Evolutionary conservation across 75 land plant species (phyloP), one percentile per base, ranked within the genome.

Genomic region (Cupressus sempervirens): DNA sequence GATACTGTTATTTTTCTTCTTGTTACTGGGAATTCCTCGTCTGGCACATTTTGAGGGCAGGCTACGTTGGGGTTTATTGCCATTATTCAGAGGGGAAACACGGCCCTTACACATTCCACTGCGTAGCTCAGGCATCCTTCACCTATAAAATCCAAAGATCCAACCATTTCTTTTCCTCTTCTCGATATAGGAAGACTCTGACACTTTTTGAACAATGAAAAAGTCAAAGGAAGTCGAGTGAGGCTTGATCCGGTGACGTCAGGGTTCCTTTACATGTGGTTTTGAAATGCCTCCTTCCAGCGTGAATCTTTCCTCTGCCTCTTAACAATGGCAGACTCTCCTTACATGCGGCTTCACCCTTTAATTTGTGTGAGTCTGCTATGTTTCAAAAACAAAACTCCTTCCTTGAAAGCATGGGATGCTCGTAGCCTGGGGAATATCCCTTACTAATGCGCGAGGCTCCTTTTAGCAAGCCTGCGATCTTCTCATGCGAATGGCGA

Each of bases 91-190:
- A 14, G 85, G 53, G 38, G 88, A 85, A 83, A 89, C 88, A 84
- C 92, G 90, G 58, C 88, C 89, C 83, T 91, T 88, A 87, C 95
- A 95, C 87, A 73, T 93, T 88, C 95, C 93, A 85, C 95, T 93
- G 84, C 96, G 94, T 88, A 93, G 91, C 85, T 86, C 96, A 84
- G 95, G 95, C 96, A 94, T 94, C 95, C 86, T 93, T 94, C 92
- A 94, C 93, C 93, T 89, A 87, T 88, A 87, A 84, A 91, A 82
- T 83, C 79, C 38, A 79, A 79, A 79, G 81, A 79, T 79, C 81
- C 81, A 43, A 43, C 81, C 46, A 43, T 79, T 11, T 43, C 46
- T 79, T 79, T 45, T 18, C 38, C 15, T 74, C 40, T n/a, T n/a
- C 40, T 56, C 62, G 18, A 56, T 16, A 74, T 36, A 7, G 40